Evolutionary conservation across 345 rosid genomes (phyloP).

Genomic region (Camelina sativa): DNA sequence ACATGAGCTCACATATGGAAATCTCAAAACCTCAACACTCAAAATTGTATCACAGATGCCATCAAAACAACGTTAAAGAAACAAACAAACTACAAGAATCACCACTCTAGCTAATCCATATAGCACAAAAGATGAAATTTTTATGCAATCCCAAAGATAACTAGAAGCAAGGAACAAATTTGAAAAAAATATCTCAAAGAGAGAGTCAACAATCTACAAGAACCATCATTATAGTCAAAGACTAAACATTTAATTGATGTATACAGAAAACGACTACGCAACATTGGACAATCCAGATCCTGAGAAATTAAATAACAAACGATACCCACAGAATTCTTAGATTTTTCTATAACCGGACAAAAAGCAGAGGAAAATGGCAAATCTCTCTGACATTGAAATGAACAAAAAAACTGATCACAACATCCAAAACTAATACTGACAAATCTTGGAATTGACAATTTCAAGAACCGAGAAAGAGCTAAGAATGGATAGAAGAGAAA

Average conservation of each 20-base stretch:
- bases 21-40: constrained; percentile 14
- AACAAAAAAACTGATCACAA: neutral
- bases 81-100: neutral
- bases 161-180: constrained; percentile 6
- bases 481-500: neutral
- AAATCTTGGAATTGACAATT: constrained; percentile 4
- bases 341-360: constrained; percentile 1
- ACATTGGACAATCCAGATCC: constrained; percentile 1
- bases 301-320: neutral
- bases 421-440: neutral
- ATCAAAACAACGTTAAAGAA: neutral
- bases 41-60: neutral
- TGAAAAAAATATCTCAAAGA: constrained; percentile 6
- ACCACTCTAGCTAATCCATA: neutral
- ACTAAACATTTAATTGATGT: constrained; percentile 2
- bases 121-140: neutral
- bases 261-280: constrained; percentile 24
- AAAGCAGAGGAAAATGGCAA: constrained; percentile 15
- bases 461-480: neutral
- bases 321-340: neutral
- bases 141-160: constrained; percentile 6
- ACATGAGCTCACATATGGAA: constrained; percentile 20
- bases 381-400: constrained; percentile 16
- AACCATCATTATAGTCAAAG: constrained; percentile 10
- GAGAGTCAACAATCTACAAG: constrained; percentile 17